These are phyloP conservation scores for Calonectria henricotiae DNA, from an alignment of 2,329 filamentous ascomycete genomes.

Conservation along the genomic window DNA sequence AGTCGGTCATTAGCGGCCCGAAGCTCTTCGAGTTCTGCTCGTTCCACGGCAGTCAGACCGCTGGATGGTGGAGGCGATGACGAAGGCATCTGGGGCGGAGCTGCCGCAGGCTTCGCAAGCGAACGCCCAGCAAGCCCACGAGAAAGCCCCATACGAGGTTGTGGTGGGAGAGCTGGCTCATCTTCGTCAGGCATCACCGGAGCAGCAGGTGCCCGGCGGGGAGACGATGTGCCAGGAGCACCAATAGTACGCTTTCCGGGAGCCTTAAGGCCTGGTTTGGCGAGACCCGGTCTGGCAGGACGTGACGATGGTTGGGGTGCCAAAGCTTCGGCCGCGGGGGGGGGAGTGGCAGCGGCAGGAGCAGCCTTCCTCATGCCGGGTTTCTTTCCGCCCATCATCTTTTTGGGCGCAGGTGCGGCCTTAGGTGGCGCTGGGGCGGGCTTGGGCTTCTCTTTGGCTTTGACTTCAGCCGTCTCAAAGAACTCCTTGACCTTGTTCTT, in stretches of 20 bases:
- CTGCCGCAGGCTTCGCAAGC: constrained; percentile 80
- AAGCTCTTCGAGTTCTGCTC: constrained; percentile 93
- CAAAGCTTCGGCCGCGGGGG: constrained; percentile 69
- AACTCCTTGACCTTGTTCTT: constrained; percentile 98
- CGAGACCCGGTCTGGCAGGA: constrained; percentile 66
- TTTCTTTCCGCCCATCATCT: constrained; percentile 63
- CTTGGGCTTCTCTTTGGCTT: constrained; percentile 82
- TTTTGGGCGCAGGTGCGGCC: constrained; percentile 66
- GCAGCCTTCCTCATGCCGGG: constrained; percentile 65
- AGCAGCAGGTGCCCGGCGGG: constrained; percentile 65
- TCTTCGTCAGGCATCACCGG: constrained; percentile 71
- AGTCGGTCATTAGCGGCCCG: constrained; percentile 87
- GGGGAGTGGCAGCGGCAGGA: constrained; percentile 60
- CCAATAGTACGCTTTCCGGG: constrained; percentile 71
- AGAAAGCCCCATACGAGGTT: constrained; percentile 77
- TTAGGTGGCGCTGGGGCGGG: constrained; percentile 74
- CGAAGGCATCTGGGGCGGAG: constrained; percentile 67
- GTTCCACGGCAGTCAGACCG: constrained; percentile 84
- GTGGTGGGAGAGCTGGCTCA: constrained; percentile 72
- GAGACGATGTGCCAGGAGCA: constrained; percentile 68
- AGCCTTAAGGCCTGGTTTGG: constrained; percentile 72
- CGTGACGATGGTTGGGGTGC: constrained; percentile 74
- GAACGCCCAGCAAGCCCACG: constrained; percentile 89
- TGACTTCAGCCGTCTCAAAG: constrained; percentile 74
- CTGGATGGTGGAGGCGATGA: constrained; percentile 74